These are phyloP conservation scores for Paramecium primaurelia DNA, from an alignment of 73 alveolate species.

Conservation along the genomic window DNA sequence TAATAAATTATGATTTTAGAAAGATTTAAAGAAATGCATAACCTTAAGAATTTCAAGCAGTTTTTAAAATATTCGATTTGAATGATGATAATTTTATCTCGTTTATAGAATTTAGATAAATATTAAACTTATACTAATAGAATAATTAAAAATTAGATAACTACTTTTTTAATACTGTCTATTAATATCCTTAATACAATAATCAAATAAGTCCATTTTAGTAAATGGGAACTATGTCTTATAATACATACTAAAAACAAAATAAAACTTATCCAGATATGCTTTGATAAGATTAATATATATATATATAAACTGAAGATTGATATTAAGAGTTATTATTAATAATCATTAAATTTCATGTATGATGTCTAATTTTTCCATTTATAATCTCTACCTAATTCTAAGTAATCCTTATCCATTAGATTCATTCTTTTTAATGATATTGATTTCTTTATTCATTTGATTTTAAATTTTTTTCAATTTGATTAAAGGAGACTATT, in stretches of 20 bases:
- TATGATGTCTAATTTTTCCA: conserved; percentile 3
- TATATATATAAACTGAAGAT: neutral
- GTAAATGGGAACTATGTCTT: neutral
- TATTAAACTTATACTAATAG: neutral
- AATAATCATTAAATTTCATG: neutral
- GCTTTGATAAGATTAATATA: neutral
- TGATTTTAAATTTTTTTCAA: neutral
- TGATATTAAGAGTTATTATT: neutral
- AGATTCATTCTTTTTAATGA: neutral
- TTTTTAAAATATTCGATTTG: neutral
- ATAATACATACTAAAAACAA: neutral
- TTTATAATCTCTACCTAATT: neutral
- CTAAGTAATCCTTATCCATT: neutral
- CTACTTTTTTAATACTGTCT: neutral
- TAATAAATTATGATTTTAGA: neutral
- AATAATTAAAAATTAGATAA: neutral
- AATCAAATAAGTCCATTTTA: neutral
- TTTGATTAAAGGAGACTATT: neutral
- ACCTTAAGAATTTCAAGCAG: neutral
- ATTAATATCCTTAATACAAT: neutral
- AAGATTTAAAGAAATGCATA: neutral
- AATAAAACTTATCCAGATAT: neutral
- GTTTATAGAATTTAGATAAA: conserved; percentile 24
- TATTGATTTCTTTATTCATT: neutral
- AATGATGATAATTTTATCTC: neutral